These are phyloP conservation scores for Populus hybrid DNA, from an alignment of 441 rosid genomes.

Conservation along the genomic window DNA sequence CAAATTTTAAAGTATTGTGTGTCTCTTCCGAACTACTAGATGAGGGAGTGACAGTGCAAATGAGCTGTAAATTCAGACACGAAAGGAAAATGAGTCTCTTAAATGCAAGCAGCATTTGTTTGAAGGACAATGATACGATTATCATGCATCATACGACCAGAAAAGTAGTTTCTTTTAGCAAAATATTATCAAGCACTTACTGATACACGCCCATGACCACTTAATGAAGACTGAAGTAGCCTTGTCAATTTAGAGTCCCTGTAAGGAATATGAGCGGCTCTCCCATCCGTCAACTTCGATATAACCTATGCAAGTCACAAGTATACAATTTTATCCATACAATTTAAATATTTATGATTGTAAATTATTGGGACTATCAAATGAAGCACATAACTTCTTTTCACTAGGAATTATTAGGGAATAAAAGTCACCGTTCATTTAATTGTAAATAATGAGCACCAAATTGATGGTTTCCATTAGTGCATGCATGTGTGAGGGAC, in stretches of 20 bases:
- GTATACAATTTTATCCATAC: conserved; percentile 6
- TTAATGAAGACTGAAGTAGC: conserved; percentile 94
- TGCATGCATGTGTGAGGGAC: neutral
- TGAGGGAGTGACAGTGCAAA: conserved; percentile 98
- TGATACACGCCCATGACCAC: conserved; percentile 99
- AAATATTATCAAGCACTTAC: conserved; percentile 60
- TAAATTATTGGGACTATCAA: conserved; percentile 7
- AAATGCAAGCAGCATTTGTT: neutral
- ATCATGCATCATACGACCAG: neutral
- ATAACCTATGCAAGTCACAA: conserved; percentile 61
- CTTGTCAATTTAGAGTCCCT: conserved; percentile 98
- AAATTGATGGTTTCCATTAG: neutral
- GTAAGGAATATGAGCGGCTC: conserved; percentile 92
- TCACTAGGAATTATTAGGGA: neutral
- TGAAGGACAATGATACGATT: neutral
- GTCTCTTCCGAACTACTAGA: conserved; percentile 98
- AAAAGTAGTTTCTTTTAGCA: neutral
- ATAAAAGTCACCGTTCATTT: neutral
- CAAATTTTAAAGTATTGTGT: conserved; percentile 95
- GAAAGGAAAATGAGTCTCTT: conserved; percentile 2
- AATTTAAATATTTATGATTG: neutral
- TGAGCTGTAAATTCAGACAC: conserved; percentile 57
- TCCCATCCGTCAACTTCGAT: conserved; percentile 95
- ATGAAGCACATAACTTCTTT: neutral
- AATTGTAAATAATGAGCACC: neutral